Conservation (phyloP, 2,329 filamentous ascomycete species). For the Talaromyces albobiverticillius region DNA sequence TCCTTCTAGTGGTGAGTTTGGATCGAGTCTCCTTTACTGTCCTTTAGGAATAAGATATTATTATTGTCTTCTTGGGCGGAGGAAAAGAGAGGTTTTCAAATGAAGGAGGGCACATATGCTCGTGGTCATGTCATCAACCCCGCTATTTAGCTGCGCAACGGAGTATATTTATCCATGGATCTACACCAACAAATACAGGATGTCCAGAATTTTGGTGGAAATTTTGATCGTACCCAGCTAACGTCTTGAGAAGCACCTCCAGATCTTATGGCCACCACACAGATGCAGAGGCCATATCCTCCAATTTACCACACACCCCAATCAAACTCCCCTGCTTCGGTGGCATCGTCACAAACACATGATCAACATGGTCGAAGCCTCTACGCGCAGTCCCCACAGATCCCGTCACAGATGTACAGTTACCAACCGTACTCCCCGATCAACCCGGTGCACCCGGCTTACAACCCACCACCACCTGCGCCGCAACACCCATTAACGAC, state of each 20-base stretch:
- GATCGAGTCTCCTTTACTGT: constrained; percentile 5
- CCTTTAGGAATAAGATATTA: background rate
- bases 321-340: constrained; percentile 90
- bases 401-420: constrained; percentile 82
- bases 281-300: constrained; percentile 72
- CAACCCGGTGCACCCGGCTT: constrained; percentile 54
- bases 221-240: background rate
- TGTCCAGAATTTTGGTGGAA: background rate
- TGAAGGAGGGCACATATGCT: background rate
- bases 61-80: background rate
- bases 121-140: background rate
- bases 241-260: constrained; percentile 62
- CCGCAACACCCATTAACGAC: constrained; percentile 57
- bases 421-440: constrained; percentile 58
- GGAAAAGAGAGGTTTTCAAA: background rate
- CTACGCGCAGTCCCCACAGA: constrained; percentile 78
- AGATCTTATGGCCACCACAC: constrained; percentile 63
- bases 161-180: constrained; percentile 29
- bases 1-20: constrained; percentile 73
- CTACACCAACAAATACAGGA: background rate
- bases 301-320: constrained; percentile 92
- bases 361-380: constrained; percentile 81
- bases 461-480: constrained; percentile 54
- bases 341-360: constrained; percentile 83
- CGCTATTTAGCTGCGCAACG: background rate